Evolutionary conservation across 148 eudicot genomes (phyloP).

Genomic region (Chenopodium album): DNA sequence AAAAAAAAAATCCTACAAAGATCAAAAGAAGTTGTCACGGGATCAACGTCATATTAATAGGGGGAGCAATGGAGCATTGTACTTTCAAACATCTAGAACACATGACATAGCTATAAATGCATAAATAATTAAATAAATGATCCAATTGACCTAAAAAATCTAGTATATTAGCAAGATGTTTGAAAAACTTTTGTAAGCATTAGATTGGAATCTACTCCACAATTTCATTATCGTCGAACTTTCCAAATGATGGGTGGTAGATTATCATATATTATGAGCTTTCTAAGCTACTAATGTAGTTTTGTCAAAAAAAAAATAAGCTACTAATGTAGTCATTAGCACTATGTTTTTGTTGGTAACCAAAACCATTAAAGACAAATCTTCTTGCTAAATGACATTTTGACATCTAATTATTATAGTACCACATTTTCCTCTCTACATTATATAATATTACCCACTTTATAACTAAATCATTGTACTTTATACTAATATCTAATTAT

Average conservation of each 20-base stretch:
- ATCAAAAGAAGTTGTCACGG: neutral
- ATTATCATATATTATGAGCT: neutral
- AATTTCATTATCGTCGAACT: neutral
- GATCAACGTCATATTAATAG: neutral
- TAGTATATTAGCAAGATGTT: neutral
- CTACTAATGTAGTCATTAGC: neutral
- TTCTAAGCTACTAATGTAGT: neutral
- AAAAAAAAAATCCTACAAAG: neutral
- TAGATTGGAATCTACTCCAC: neutral
- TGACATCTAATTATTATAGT: neutral
- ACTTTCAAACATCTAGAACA: neutral
- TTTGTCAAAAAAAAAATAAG: too few relatives aligned
- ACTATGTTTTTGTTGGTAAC: neutral
- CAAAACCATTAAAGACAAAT: neutral
- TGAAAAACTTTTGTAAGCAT: neutral
- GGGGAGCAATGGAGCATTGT: neutral
- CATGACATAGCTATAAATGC: neutral
- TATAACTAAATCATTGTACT: too few relatives aligned
- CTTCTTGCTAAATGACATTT: neutral
- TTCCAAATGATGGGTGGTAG: slow-evolving; percentile 5
- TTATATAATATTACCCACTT: neutral
- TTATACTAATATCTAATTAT: too few relatives aligned
- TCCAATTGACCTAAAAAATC: neutral
- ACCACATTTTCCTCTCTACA: neutral
- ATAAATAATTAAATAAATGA: neutral